Conservation (phyloP, 805 yeast genomes). For the Kuraishia molischiana region DNA sequence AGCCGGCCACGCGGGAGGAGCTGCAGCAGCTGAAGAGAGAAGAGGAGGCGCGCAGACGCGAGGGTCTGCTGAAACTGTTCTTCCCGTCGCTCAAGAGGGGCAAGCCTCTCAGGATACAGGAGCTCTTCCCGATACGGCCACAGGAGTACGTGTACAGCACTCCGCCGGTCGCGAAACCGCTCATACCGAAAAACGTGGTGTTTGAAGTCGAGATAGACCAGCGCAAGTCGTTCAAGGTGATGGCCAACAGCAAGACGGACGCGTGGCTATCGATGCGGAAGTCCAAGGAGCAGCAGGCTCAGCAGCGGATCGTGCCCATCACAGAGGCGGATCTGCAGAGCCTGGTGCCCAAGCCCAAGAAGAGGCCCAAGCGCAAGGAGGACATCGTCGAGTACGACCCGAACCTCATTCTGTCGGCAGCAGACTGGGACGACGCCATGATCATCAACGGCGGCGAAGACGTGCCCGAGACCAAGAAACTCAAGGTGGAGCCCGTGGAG, state of each 20-base stretch:
- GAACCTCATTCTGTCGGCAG: constrained; percentile 56
- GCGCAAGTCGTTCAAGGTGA: constrained; percentile 35
- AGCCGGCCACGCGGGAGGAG: constrained; percentile 13
- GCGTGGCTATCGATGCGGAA: constrained; percentile 1
- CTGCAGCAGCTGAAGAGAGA: constrained; percentile 3
- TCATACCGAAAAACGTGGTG: constrained; percentile 48
- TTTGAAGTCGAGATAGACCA: constrained; percentile 61
- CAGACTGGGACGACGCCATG: constrained; percentile 69
- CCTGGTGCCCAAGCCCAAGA: constrained; percentile 8
- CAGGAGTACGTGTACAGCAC: constrained; percentile 39
- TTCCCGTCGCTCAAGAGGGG: constrained; percentile 56
- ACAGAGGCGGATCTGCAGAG: constrained; percentile 17
- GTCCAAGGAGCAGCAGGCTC: constrained; percentile 4
- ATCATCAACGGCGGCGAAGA: constrained; percentile 25
- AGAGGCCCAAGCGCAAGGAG: constrained; percentile 10
- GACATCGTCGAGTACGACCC: constrained; percentile 32
- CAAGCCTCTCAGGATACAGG: constrained; percentile 52
- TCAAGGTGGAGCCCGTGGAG: constrained; percentile 21
- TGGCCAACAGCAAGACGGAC: background rate
- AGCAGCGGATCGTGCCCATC: constrained; percentile 15
- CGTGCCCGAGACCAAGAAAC: constrained; percentile 10
- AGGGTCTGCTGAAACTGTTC: constrained; percentile 30
- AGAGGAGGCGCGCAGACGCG: constrained; percentile 18
- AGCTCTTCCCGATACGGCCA: constrained; percentile 53
- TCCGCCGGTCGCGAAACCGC: constrained; percentile 35